Base-by-base conservation (phyloP, 306 rosid species). In the Urtica urens region DNA sequence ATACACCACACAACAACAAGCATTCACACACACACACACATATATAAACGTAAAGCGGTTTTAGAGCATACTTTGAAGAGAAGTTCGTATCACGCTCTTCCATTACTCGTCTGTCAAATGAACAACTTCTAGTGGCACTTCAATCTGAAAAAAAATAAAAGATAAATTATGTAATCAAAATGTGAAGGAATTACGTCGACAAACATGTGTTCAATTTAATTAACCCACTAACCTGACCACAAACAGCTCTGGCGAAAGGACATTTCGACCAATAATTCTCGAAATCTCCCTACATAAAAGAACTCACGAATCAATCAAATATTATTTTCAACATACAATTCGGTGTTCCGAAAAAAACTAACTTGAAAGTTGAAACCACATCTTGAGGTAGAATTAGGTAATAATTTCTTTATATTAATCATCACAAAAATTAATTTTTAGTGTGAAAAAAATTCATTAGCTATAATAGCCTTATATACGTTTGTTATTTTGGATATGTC, bases 31-130 rank as follows among this genome's bases (percentile, higher is more conserved):
- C n/a, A n/a, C n/a, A n/a, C n/a, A n/a, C n/a, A n/a, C n/a, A n/a
- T n/a, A n/a, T n/a, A n/a, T n/a, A 35, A 35, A 7, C 40, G 10
- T 10, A 4, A 35, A 3, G 2, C n/a, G n/a, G n/a, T n/a, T 9
- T 13, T 35, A 35, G 40, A 35, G n/a, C n/a, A 0, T 3, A 3
- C 40, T 35, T 16, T 3, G 40, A 35, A 35, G 34, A 57, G 41
- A 0, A 19, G 40, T 10, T 3, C 82, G 50, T 71, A 84, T 95
- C 93, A 90, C 94, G 48, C 73, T 70, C 61, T 73, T 69, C 97
- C 97, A 90, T 65, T 90, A 90, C 67, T 90, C 92, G 65, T 90
- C 84, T 0, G 94, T 90, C 80, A 84, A 81, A 70, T 84, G 97
- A 60, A 84, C 94, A 29, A 90, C 87, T 79, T 84, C 87, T 31